Evolutionary conservation across 208 protist genomes (phyloP).

Genomic region (Phytomonas sp.): DNA sequence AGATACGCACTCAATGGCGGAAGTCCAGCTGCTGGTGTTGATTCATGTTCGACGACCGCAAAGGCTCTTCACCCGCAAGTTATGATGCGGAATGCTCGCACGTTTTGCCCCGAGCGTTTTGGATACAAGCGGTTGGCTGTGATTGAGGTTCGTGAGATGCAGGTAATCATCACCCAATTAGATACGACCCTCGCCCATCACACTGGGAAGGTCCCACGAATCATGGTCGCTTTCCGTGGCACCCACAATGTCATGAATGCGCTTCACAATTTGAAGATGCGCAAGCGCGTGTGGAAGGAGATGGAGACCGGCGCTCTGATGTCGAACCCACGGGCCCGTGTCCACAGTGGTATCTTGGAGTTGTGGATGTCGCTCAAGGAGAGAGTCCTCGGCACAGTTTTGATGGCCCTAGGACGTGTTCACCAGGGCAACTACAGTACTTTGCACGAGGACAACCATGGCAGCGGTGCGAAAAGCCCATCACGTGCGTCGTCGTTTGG

Average conservation of each 20-base stretch:
- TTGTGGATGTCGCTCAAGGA: constrained; percentile 71
- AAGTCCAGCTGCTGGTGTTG: not conserved
- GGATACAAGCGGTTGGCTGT: constrained; percentile 61
- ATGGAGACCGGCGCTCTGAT: constrained; percentile 32
- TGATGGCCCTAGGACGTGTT: constrained; percentile 24
- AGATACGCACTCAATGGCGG: not conserved
- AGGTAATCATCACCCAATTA: constrained; percentile 59
- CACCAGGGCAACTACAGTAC: not conserved
- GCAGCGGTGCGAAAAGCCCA: not conserved
- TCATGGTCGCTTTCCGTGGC: constrained; percentile 76
- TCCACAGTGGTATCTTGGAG: constrained; percentile 77
- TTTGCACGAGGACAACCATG: not conserved
- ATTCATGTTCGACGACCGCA: not conserved
- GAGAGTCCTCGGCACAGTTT: constrained; percentile 40
- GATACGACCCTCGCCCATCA: constrained; percentile 21
- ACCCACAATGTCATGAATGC: constrained; percentile 70
- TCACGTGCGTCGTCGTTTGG: not conserved
- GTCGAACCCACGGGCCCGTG: constrained; percentile 19
- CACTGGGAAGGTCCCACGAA: constrained; percentile 32
- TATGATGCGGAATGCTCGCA: not conserved
- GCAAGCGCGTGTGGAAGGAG: constrained; percentile 54
- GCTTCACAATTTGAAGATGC: constrained; percentile 54
- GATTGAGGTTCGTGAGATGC: constrained; percentile 48
- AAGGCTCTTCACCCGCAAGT: not conserved
- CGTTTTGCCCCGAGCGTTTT: constrained; percentile 31